phyloP scores from a whole-genome alignment of 1,139 yeast genomes.

The Debaryomyces sp. region DNA sequence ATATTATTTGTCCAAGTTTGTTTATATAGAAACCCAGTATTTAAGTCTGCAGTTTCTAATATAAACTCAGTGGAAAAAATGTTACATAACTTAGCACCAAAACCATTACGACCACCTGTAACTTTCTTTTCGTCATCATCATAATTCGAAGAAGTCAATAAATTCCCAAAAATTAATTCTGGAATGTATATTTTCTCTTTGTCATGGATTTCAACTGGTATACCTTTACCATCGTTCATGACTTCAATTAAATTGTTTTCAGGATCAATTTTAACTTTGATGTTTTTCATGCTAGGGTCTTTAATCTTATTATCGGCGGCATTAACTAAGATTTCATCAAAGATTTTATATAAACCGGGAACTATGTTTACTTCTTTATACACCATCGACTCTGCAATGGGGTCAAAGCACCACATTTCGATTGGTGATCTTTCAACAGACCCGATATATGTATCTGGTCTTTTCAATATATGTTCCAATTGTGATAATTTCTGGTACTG shows the following conservation, averaged over 20 bases:
- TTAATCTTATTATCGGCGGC: conserved; percentile 99
- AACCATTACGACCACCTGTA: conserved; percentile 98
- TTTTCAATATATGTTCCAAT: conserved; percentile 90
- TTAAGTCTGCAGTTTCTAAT: conserved; percentile 87
- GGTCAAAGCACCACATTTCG: conserved; percentile 86
- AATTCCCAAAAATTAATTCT: conserved; percentile 92
- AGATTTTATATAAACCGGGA: conserved; percentile 94
- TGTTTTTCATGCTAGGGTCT: conserved; percentile 85
- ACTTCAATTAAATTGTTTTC: conserved; percentile 78
- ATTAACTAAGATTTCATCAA: conserved; percentile 95
- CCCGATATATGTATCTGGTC: conserved; percentile 98
- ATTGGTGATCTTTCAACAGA: conserved; percentile 82
- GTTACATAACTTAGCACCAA: conserved; percentile 92
- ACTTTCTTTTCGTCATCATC: conserved; percentile 95
- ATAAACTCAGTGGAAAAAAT: conserved; percentile 87
- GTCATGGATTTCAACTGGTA: conserved; percentile 90
- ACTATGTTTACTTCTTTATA: conserved; percentile 76
- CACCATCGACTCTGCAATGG: conserved; percentile 70
- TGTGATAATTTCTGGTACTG: conserved; percentile 94
- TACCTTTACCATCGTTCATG: conserved; percentile 92
- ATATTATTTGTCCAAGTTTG: conserved; percentile 91
- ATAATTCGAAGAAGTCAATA: conserved; percentile 92
- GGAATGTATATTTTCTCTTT: conserved; percentile 95
- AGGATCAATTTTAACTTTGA: conserved; percentile 77
- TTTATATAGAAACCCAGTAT: conserved; percentile 60